phyloP scores from a whole-genome alignment of 768 basidiomycete genomes.

The Mycena chlorophos region DNA sequence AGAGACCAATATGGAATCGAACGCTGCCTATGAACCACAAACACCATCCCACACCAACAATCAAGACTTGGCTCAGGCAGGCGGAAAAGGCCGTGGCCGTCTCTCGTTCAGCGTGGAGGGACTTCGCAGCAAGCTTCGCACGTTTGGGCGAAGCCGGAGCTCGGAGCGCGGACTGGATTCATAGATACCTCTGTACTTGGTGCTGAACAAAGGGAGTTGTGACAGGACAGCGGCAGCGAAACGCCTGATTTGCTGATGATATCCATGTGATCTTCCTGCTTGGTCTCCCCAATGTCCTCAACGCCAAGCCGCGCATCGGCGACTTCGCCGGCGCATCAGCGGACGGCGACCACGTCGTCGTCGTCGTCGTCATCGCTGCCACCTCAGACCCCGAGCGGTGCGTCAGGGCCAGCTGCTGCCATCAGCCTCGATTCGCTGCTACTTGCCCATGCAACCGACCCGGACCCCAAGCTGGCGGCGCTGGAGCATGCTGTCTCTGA shows the following conservation, averaged over 20 bases:
- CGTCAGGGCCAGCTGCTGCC: constrained; percentile 30
- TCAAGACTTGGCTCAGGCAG: constrained; percentile 3
- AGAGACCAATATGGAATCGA: background rate
- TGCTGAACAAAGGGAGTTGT: too few species aligned
- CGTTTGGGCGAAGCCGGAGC: constrained; percentile 20
- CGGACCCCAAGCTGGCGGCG: constrained; percentile 62
- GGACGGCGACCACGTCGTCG: constrained; percentile 25
- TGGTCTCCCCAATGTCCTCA: background rate
- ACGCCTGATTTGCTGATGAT: too few species aligned
- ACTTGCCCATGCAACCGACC: constrained; percentile 48
- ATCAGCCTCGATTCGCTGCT: constrained; percentile 58
- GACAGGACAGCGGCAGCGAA: too few species aligned
- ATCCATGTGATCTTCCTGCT: too few species aligned
- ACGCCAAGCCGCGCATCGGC: background rate
- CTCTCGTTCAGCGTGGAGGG: constrained; percentile 17
- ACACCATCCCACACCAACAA: constrained; percentile 10
- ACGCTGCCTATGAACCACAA: constrained; percentile 1
- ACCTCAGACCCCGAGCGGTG: constrained; percentile 24
- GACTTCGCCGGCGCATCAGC: background rate
- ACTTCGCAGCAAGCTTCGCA: constrained; percentile 17
- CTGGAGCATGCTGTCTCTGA: constrained; percentile 79
- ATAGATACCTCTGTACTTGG: too few species aligned
- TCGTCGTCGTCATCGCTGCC: constrained; percentile 29
- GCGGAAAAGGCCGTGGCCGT: constrained; percentile 13
- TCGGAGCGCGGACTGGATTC: too few species aligned